Evolutionary conservation across 345 rosid genomes (phyloP), one percentile per base, ranked within the genome.

Genomic region (Lagerstroemia speciosa): DNA sequence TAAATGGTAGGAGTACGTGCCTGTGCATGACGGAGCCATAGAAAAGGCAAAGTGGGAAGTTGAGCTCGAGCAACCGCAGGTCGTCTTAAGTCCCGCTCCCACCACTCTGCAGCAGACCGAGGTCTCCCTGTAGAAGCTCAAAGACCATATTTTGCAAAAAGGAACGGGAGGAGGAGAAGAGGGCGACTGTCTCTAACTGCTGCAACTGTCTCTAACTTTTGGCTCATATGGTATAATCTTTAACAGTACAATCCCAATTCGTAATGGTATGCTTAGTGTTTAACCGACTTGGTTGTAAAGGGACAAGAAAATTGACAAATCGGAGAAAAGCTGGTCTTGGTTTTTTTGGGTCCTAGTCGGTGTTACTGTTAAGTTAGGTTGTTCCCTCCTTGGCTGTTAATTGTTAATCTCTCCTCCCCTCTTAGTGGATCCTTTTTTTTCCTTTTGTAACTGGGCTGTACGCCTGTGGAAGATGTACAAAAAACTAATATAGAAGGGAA

Each of bases 41-140:
- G 78, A 83, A 1, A 74, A 80, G 82, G 81, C 75, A 1, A 81
- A 67, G 69, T 87, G 92, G 92, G 89, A 87, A 66, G 81, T 74
- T 19, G 92, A 65, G 30, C 50, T 37, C 15, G 50, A 38, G 46
- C 67, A 64, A 14, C 29, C 77, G n/a, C 91, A 81, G 74, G 75
- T 83, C 60, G 92, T 77, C 76, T 64, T 84, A 62, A 84, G 76
- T 40, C 67, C 89, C 67, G 57, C 73, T 36, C 67, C 89, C 67
- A 57, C 74, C 67, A 62, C 74, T 67, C 69, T 89, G 79, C 84
- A 76, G 72, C 68, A 29, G 63, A 30, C 83, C 14, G 84, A 89
- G 80, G 77, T 89, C 62, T 82, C 82, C 72, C 89, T 65, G 6
- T 65, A 17, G 26, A 26, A 38, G 32, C 33, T 27, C 33, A 27